Percentiles rank a stretch among this genome's conserved stretches.
Conservation (phyloP, 257 asterid genomes). For the Mentha longifolia region DNA sequence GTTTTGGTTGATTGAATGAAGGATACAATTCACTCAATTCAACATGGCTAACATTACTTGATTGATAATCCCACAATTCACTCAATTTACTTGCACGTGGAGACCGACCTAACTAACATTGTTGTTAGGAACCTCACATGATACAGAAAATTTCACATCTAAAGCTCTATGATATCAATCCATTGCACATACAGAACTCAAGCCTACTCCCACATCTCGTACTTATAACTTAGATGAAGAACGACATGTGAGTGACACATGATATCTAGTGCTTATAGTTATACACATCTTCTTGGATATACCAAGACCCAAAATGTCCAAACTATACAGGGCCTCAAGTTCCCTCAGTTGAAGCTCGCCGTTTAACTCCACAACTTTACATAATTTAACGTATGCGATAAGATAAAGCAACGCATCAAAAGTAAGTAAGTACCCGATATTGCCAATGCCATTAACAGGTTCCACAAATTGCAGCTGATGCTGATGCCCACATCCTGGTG, state of each 20-base stretch:
- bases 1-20: background rate
- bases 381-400: background rate
- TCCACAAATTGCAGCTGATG: constrained; percentile 91
- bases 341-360: background rate
- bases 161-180: too few relatives aligned
- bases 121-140: too few relatives aligned
- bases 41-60: too few relatives aligned
- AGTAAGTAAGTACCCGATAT: constrained; percentile 73
- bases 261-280: constrained; percentile 2
- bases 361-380: constrained; percentile 12
- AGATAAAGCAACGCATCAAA: constrained; percentile 14
- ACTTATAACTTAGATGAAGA: constrained; percentile 11
- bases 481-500: constrained; percentile 61
- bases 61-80: too few relatives aligned
- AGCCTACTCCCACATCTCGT: background rate
- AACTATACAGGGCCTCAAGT: background rate
- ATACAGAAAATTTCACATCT: too few relatives aligned
- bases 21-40: too few relatives aligned
- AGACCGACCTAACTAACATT: too few relatives aligned
- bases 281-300: constrained; percentile 6
- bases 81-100: too few relatives aligned
- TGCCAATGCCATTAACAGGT: constrained; percentile 72
- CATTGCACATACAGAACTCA: constrained; percentile 21
- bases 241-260: background rate
- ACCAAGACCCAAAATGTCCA: background rate